Evolutionary conservation across 1,284 basidiomycete species (phyloP).

Genomic region (Omphalotus olearius): DNA sequence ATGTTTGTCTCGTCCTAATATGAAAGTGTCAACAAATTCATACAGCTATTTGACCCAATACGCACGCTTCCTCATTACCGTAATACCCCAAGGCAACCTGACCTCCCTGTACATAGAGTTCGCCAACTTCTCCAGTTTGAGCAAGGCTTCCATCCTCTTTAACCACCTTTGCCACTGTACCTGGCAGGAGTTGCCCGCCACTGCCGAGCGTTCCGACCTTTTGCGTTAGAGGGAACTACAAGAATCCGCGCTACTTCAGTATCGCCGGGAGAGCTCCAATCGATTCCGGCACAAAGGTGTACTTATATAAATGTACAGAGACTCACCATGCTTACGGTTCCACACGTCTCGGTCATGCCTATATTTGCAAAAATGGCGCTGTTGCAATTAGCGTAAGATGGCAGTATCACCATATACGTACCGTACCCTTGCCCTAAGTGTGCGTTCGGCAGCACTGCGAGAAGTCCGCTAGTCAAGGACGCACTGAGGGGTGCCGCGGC

Average conservation of each 20-base stretch:
- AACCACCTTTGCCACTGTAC: slow-evolving; percentile 18
- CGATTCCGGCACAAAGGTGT: not conserved
- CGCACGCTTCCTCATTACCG: slow-evolving; percentile 14
- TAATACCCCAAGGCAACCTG: slow-evolving; percentile 16
- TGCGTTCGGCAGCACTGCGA: slow-evolving; percentile 35
- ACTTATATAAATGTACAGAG: not conserved
- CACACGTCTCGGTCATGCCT: slow-evolving; percentile 23
- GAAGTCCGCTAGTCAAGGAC: slow-evolving; percentile 41
- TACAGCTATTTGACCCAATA: not conserved
- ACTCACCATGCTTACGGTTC: slow-evolving; percentile 18
- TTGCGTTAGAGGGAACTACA: slow-evolving; percentile 17
- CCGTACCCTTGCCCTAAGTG: slow-evolving; percentile 47
- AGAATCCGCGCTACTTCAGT: not conserved
- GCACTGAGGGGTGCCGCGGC: slow-evolving; percentile 57
- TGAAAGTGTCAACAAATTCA: not conserved
- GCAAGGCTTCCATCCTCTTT: slow-evolving; percentile 18
- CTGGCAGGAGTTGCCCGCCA: slow-evolving; percentile 19
- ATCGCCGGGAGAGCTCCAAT: too few species aligned
- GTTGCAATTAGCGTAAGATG: not conserved
- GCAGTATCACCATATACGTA: slow-evolving; percentile 17
- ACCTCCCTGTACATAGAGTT: slow-evolving; percentile 16
- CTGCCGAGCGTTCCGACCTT: slow-evolving; percentile 20
- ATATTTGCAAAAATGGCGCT: not conserved
- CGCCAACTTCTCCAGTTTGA: slow-evolving; percentile 14
- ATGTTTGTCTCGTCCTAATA: slow-evolving; percentile 9